Evolutionary conservation across 345 rosid genomes (phyloP), one percentile per base, ranked within the genome.

Genomic region (Cardamine occulta): DNA sequence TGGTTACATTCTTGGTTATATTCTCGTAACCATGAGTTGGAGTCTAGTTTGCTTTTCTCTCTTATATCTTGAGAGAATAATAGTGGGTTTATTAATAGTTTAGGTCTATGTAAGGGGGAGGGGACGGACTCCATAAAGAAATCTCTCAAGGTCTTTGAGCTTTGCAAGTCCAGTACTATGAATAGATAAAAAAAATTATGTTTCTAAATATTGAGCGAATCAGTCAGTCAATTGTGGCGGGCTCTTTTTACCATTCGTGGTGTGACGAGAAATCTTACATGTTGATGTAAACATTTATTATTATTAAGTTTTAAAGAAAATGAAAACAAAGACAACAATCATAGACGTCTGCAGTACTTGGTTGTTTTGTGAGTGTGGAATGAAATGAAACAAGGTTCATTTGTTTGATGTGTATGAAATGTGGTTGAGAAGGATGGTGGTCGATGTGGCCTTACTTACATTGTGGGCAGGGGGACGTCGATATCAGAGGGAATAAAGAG

Each of bases 391-490:
- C 39, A 56, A 56, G 19, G 66, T 24, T 34, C 32, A 21, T 21
- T 9, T 58, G 73, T 34, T 58, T 58, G 62, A 37, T 62, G 21
- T 39, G 13, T 68, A 4, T 59, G 55, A 56, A 24, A 24, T 57
- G 48, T 57, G 37, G 48, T 66, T 66, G 73, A 65, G 59, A 66
- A 74, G 67, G 60, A 67, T 19, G 53, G n/a, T 75, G 68, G 79
- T 93, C 93, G 96, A 90, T 91, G 86, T 85, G 72, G 93, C 79
- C 94, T 91, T 93, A 91, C 98, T 95, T 95, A 95, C 97, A 40
- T 89, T 84, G 87, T 96, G 96, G 90, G 90, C 99, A 93, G 99
- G 99, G 86, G 59, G 94, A 91, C 73, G 40, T 80, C 74, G 97
- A 88, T 74, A 85, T 79, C 88, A 85, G 91, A 88, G 96, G 88